Evolutionary conservation across 306 rosid species (phyloP).

Genomic region (Senna tora): DNA sequence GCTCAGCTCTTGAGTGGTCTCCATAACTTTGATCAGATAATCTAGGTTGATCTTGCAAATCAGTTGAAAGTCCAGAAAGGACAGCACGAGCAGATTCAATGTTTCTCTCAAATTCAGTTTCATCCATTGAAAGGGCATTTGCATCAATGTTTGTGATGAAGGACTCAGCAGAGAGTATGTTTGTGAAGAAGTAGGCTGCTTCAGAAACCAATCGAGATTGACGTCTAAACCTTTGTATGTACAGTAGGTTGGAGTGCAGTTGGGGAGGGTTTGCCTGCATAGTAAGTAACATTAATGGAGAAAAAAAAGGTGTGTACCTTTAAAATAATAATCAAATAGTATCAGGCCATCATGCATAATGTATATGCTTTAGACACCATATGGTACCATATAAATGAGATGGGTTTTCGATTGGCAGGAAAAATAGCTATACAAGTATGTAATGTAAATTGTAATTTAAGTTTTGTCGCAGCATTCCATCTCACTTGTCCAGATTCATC

Average conservation of each 20-base stretch:
- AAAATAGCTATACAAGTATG: slow-evolving; percentile 28
- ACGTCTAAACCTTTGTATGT: slow-evolving; percentile 89
- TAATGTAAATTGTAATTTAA: background rate
- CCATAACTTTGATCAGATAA: slow-evolving; percentile 54
- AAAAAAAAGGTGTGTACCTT: slow-evolving; percentile 26
- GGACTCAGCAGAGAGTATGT: slow-evolving; percentile 92
- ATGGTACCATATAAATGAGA: background rate
- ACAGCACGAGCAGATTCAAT: slow-evolving; percentile 91
- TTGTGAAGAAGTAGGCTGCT: slow-evolving; percentile 91
- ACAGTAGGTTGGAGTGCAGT: slow-evolving; percentile 85
- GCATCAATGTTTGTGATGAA: slow-evolving; percentile 93
- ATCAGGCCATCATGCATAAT: slow-evolving; percentile 25
- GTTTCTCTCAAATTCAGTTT: slow-evolving; percentile 80
- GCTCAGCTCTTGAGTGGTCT: slow-evolving; percentile 45
- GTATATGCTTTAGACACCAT: slow-evolving; percentile 18
- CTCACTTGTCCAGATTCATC: slow-evolving; percentile 21
- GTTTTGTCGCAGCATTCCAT: background rate
- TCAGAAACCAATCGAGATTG: slow-evolving; percentile 82
- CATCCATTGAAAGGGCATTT: slow-evolving; percentile 90
- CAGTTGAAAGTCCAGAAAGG: slow-evolving; percentile 77
- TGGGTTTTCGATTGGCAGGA: background rate
- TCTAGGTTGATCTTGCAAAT: slow-evolving; percentile 50
- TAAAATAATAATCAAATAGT: slow-evolving; percentile 14
- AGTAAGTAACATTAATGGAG: slow-evolving; percentile 30
- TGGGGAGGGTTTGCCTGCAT: slow-evolving; percentile 98